Conservation (phyloP, 163 green algal genomes). For the Smithsoniella earleae region DNA sequence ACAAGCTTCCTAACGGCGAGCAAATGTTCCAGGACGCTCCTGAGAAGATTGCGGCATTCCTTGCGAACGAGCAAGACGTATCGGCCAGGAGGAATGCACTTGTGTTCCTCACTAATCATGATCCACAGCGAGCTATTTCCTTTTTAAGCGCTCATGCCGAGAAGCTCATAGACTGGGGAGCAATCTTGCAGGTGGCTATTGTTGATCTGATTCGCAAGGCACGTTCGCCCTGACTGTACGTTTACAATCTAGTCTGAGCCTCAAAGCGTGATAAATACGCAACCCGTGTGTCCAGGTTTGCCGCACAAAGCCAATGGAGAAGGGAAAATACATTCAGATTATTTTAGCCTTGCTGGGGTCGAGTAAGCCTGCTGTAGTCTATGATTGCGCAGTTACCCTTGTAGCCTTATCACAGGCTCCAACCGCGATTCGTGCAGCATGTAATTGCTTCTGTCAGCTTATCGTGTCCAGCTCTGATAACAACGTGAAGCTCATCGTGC, state of each 20-base stretch:
- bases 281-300: conserved; percentile 60
- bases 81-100: conserved; percentile 90
- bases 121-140: conserved; percentile 68
- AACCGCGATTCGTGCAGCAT: conserved; percentile 87
- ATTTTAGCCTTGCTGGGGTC: conserved; percentile 81
- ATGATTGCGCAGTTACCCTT: conserved; percentile 92
- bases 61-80: conserved; percentile 73
- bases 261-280: too few species aligned
- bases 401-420: conserved; percentile 80
- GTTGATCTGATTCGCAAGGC: conserved; percentile 92
- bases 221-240: too few species aligned
- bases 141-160: conserved; percentile 86
- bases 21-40: conserved; percentile 81
- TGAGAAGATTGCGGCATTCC: conserved; percentile 84
- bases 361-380: conserved; percentile 77
- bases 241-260: too few species aligned
- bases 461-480: conserved; percentile 92
- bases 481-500: conserved; percentile 99
- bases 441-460: conserved; percentile 96
- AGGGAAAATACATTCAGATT: conserved; percentile 95
- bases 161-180: conserved; percentile 77
- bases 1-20: conserved; percentile 90
- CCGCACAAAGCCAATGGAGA: conserved; percentile 66
- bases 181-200: conserved; percentile 93
- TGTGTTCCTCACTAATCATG: conserved; percentile 78